Base-by-base conservation (phyloP, 768 basidiomycete genomes). In the Phanerochaete sordida region DNA sequence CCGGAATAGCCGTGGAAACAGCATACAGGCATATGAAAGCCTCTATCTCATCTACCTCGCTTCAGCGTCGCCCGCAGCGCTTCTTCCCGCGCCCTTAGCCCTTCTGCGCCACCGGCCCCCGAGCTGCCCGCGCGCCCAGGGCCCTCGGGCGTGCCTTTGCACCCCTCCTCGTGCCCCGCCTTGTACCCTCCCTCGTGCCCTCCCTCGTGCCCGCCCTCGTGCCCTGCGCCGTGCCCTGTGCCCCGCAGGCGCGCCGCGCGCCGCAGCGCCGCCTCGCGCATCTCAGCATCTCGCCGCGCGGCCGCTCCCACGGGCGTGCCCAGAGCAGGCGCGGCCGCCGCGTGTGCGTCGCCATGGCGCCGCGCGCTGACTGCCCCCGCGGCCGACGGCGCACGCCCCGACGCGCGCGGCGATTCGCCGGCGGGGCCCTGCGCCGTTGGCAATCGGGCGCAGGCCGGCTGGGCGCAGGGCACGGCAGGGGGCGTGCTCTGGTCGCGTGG, bases 191-290 rank as follows among this genome's bases (percentile, higher is more conserved):
- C 55, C 44, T 26, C 44, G 24, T 45, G 12, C 43, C 23, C 4
- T 37, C 26, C 44, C 44, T 24, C 12, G 7, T 7, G 9, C 46
- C 26, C 35, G 9, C 37, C 23, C 7, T 26, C 43, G 6, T 26
- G 5, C 44, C n/a, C n/a, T n/a, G n/a, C n/a, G n/a, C n/a, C n/a
- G n/a, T n/a, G n/a, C 31, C 26, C 13, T 13, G 19, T 12, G 26
- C 84, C 75, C 33, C 79, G 78, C 26, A 76, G 75, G 26, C 75
- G 79, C 63, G 84, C 59, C 75, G 80, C 79, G 79, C 53, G 69
- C 71, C 82, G 79, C 63, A 85, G 72, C 57, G 71, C 73, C 50
- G 73, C 74, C 64, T 85, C 83, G 56, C 50, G 39, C 50, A 62
- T 45, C 44, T 57, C 61, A 50, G 61, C 73, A 70, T 64, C 30